Evolutionary conservation across 768 basidiomycete species (phyloP).

Genomic region (Dacryopinax spathularia): DNA sequence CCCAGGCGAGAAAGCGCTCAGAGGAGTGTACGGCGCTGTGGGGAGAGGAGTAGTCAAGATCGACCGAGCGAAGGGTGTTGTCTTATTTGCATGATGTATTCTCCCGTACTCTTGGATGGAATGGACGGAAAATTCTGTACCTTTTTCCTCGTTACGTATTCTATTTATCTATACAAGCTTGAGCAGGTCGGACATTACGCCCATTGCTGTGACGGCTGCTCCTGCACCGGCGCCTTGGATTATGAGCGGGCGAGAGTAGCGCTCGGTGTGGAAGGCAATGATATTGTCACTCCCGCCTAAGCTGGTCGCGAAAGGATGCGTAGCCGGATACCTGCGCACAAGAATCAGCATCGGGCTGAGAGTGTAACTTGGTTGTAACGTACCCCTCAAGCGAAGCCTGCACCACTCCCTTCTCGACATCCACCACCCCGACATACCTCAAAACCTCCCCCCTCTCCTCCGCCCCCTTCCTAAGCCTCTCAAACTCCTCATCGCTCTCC

Average conservation of each 20-base stretch:
- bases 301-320: conserved; percentile 91
- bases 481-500: conserved; percentile 70
- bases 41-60: neutral
- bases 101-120: neutral
- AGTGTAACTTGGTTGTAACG: conserved; percentile 19
- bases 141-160: neutral
- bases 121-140: neutral
- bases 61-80: neutral
- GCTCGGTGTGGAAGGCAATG: conserved; percentile 88
- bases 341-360: neutral
- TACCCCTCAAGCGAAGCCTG: conserved; percentile 84
- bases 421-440: conserved; percentile 88
- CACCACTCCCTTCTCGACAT: conserved; percentile 54
- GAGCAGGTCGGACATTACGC: conserved; percentile 78
- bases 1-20: neutral
- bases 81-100: neutral
- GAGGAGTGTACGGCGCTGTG: neutral
- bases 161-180: conserved; percentile 19
- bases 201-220: conserved; percentile 98
- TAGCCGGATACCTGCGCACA: conserved; percentile 55
- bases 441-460: conserved; percentile 68
- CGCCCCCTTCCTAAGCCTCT: conserved; percentile 62
- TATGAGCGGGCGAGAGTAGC: conserved; percentile 83
- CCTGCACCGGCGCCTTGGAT: conserved; percentile 95
- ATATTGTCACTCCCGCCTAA: conserved; percentile 96